Base-by-base conservation (phyloP, 2,329 filamentous ascomycete species). In the Epicoccum nigrum region DNA sequence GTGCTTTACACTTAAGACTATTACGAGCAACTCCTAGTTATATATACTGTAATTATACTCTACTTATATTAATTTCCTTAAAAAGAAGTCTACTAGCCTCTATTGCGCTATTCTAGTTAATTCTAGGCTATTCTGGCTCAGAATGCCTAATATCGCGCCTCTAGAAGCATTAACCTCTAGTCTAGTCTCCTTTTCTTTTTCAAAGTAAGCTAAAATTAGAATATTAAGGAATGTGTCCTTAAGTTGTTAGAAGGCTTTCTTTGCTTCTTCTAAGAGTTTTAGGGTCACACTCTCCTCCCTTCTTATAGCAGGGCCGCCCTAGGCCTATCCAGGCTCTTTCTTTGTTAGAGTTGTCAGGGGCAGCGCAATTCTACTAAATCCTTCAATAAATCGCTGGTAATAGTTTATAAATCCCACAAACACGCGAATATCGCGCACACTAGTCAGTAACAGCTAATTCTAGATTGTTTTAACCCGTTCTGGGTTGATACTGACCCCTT, bases 361-460 rank as follows among this genome's bases (percentile, higher is more conserved):
- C 12, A 35, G 17, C 9, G 21, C 4, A 20, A 35, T 35, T 12
- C 21, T 23, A 20, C 35, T 38, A 25, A 38, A 38, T 38, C 21
- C 12, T 15, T n/a, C 3, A 15, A 38, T 38, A 25, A 38, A 38
- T 8, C 20, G 11, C 4, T 23, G 25, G 13, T 15, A 38, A 16
- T 38, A 38, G 35, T 38, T 38, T 38, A 38, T 38, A 38, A 38
- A 38, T 1, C 35, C 12, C 8, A 39, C 25, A 39, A 39, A 39
- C 2, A 39, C 23, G 12, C 16, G 12, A 16, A 39, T 39, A 27
- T 39, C 21, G 4, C n/a, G 11, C 12, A 39, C 37, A 27, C 7
- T 39, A 39, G 37, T 13, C 28, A 28, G 37, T 39, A 27, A 39
- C 28, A 39, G 37, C 37, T 39, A 39, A 9, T 28, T 12, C 17